Conservation (phyloP, 75 land plant genomes). For the Cupressus sempervirens region DNA sequence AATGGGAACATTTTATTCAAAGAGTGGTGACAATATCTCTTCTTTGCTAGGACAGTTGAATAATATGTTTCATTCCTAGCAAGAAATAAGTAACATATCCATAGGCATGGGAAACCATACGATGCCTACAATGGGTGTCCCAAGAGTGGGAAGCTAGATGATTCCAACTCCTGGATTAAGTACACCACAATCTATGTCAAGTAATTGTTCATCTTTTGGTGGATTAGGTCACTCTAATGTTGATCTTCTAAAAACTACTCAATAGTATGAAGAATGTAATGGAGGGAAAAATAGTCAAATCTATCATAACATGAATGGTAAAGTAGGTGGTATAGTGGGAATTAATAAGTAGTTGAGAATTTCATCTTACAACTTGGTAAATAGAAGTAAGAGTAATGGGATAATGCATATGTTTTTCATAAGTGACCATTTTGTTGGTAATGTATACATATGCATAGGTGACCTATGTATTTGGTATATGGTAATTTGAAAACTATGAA, state of each 20-base stretch:
- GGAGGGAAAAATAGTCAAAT: conserved; percentile 45
- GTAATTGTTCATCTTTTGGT: conserved; percentile 34
- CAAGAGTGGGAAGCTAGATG: conserved; percentile 46
- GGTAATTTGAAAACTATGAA: too few species aligned
- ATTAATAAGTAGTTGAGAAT: conserved; percentile 47
- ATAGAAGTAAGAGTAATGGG: conserved; percentile 51
- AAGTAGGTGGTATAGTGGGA: conserved; percentile 44
- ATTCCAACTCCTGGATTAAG: conserved; percentile 80
- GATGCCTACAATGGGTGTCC: conserved; percentile 42
- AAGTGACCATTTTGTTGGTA: too few species aligned
- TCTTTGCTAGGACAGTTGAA: conserved; percentile 25
- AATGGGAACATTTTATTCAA: conserved; percentile 5
- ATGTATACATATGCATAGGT: too few species aligned
- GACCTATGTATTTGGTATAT: too few species aligned
- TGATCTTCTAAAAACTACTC: conserved; percentile 39
- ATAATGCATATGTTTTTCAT: too few species aligned
- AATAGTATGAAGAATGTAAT: conserved; percentile 47
- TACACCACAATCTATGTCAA: conserved; percentile 35
- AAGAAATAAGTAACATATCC: conserved; percentile 26
- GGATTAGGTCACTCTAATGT: conserved; percentile 43
- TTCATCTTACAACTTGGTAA: conserved; percentile 40
- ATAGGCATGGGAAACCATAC: conserved; percentile 30
- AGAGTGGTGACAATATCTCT: conserved; percentile 8
- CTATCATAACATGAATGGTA: conserved; percentile 53
- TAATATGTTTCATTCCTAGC: conserved; percentile 54